phyloP scores from a whole-genome alignment of 305 asterid genomes.

The Fraxinus floribunda region DNA sequence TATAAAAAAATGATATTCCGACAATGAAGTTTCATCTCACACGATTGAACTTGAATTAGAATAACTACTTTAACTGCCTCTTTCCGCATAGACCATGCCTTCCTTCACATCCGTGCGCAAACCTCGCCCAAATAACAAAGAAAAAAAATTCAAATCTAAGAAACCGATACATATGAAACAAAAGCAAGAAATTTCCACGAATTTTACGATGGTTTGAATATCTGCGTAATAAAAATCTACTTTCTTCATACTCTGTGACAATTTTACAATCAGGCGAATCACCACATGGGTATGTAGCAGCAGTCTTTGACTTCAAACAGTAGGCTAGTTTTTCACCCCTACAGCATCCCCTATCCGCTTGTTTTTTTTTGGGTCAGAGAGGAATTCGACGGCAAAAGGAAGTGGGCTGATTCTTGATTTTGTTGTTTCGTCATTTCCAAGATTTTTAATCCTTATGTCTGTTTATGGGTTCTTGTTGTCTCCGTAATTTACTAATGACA shows the following conservation, averaged over 20 bases:
- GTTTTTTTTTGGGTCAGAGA: slow-evolving; percentile 11
- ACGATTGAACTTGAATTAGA: neutral
- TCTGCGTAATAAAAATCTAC: slow-evolving; percentile 2
- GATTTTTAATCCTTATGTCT: neutral
- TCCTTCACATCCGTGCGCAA: slow-evolving; percentile 29
- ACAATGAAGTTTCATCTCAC: slow-evolving; percentile 18
- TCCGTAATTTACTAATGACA: neutral
- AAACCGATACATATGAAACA: neutral
- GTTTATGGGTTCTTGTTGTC: neutral
- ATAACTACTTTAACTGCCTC: slow-evolving; percentile 36
- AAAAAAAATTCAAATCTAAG: slow-evolving; percentile 2
- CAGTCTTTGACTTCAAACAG: slow-evolving; percentile 38
- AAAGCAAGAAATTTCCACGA: slow-evolving; percentile 6
- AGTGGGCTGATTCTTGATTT: slow-evolving; percentile 8
- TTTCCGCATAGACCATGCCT: slow-evolving; percentile 29
- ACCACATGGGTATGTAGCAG: slow-evolving; percentile 25
- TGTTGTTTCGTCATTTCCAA: slow-evolving; percentile 16
- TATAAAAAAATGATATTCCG: neutral
- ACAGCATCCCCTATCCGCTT: slow-evolving; percentile 3
- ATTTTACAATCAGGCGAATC: slow-evolving; percentile 28
- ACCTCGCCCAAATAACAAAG: slow-evolving; percentile 20
- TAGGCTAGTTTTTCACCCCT: slow-evolving; percentile 23
- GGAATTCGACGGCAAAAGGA: slow-evolving; percentile 10
- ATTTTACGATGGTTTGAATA: neutral
- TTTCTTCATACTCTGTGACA: slow-evolving; percentile 14